phyloP scores from a whole-genome alignment of 495 filamentous ascomycete species.

The Annulohypoxylon stygium region DNA sequence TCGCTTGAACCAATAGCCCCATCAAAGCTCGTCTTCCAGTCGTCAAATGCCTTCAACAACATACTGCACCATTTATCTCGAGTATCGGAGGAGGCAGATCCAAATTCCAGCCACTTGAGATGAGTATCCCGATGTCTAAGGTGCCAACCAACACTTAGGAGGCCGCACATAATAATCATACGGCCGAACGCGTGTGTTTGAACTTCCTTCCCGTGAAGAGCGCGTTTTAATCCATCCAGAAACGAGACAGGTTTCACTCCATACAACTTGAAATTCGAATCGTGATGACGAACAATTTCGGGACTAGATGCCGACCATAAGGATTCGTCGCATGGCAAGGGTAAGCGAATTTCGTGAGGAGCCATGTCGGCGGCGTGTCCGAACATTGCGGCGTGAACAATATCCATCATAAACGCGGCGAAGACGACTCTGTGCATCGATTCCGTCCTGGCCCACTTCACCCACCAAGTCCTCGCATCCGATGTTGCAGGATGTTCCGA shows the following conservation, averaged over 20 bases:
- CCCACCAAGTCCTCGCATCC: slow-evolving; percentile 89
- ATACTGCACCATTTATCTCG: slow-evolving; percentile 90
- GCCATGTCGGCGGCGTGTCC: slow-evolving; percentile 97
- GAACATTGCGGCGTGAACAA: slow-evolving; percentile 96
- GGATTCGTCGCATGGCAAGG: slow-evolving; percentile 92
- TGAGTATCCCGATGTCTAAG: slow-evolving; percentile 95
- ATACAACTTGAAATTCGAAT: slow-evolving; percentile 84
- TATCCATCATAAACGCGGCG: slow-evolving; percentile 94
- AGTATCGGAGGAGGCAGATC: slow-evolving; percentile 77
- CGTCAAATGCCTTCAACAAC: slow-evolving; percentile 87
- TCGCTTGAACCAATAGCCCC: slow-evolving; percentile 65
- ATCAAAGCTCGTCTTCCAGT: slow-evolving; percentile 95
- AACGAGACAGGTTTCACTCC: slow-evolving; percentile 89
- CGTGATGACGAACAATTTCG: slow-evolving; percentile 84
- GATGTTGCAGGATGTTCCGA: slow-evolving; percentile 53
- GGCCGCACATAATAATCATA: slow-evolving; percentile 93
- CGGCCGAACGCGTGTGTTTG: slow-evolving; percentile 93
- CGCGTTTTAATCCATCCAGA: slow-evolving; percentile 89
- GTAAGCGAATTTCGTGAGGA: slow-evolving; percentile 93
- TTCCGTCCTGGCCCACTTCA: slow-evolving; percentile 94
- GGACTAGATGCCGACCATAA: slow-evolving; percentile 93
- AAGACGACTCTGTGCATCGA: slow-evolving; percentile 92
- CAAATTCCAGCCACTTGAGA: slow-evolving; percentile 82
- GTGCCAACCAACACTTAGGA: slow-evolving; percentile 95
- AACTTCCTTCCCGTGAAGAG: slow-evolving; percentile 87